Evolutionary conservation across 2,329 filamentous ascomycete species (phyloP).

Genomic region (Monilinia fructigena): DNA sequence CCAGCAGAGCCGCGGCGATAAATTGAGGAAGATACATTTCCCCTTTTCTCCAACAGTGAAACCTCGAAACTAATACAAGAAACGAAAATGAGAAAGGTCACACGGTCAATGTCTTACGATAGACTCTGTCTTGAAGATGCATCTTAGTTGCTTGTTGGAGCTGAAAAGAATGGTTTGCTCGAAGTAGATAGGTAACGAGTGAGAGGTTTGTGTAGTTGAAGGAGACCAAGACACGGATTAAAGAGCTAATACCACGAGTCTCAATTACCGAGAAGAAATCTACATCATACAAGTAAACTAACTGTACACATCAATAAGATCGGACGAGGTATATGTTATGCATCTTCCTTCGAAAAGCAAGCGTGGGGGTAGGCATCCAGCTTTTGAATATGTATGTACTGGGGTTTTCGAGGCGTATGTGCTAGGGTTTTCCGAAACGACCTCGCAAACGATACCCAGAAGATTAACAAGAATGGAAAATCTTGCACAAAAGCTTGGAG

Average conservation of each 20-base stretch:
- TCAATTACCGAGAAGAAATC: background rate
- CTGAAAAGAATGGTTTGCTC: constrained; percentile 24
- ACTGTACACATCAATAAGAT: background rate
- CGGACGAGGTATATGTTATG: constrained; percentile 11
- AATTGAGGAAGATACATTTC: constrained; percentile 32
- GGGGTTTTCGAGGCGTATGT: constrained; percentile 1
- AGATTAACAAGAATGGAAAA: constrained; percentile 2
- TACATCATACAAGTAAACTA: background rate
- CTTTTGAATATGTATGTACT: constrained; percentile 12
- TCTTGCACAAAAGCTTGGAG: constrained; percentile 22
- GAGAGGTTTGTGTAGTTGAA: constrained; percentile 1
- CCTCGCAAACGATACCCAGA: background rate
- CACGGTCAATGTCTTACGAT: constrained; percentile 29
- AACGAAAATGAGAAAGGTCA: constrained; percentile 1
- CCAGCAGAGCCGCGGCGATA: constrained; percentile 27
- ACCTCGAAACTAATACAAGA: background rate
- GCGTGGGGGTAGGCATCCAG: constrained; percentile 7
- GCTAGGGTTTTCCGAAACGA: background rate
- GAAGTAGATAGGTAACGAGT: background rate
- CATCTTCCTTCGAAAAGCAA: background rate
- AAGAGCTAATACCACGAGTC: background rate
- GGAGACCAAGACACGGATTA: background rate
- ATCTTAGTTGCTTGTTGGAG: constrained; percentile 30
- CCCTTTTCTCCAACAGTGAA: constrained; percentile 7
- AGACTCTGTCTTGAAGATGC: constrained; percentile 25